Evolutionary conservation across 2,329 filamentous ascomycete species (phyloP), one percentile per base, ranked within the genome.

Genomic region (Alternaria sp.): DNA sequence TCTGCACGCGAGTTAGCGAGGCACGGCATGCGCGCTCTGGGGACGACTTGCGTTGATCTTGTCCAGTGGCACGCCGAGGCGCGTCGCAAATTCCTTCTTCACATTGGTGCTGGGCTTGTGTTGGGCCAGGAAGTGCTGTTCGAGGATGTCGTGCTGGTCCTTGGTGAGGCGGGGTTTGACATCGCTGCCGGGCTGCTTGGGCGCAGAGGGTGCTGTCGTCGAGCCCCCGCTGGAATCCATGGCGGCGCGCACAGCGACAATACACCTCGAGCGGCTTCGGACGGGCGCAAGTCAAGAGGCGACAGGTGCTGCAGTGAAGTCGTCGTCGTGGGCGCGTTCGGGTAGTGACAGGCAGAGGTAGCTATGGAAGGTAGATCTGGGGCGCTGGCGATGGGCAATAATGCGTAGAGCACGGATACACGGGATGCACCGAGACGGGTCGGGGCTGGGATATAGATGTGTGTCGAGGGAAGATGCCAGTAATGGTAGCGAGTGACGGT

Each of bases 131-230:
- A 83, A 85, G 62, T 85, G 81, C 38, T 74, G 72, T 72, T 85
- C 83, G 64, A 85, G 79, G 54, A 84, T 80, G 69, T 85, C 83
- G 66, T 84, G 83, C 72, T 85, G 83, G 70, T 84, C 82, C 72
- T 85, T 85, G 62, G 83, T 84, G 45, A 85, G 78, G 61, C 82
- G 81, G 41, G 82, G 82, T 74, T 84, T 85, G 70, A 83, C 81
- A 71, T 84, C 82, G 66, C 75, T 74, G 63, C 64, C 72, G 27
- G 66, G 68, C 59, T 67, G 70, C 54, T 74, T 75, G 25, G 68
- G 66, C n/a, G 59, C 55, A 43, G 60, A 48, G 27, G 44, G 57
- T 38, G 68, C 57, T 20, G 69, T 55, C 54, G 70, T 72, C 48
- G 68, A 50, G 46, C 62, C 55, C 62, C 64, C 66, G 69, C 67